Percentiles rank a stretch among this genome's conserved stretches.
Conservation (phyloP, 441 rosid genomes). For the Adansonia gregorii region DNA sequence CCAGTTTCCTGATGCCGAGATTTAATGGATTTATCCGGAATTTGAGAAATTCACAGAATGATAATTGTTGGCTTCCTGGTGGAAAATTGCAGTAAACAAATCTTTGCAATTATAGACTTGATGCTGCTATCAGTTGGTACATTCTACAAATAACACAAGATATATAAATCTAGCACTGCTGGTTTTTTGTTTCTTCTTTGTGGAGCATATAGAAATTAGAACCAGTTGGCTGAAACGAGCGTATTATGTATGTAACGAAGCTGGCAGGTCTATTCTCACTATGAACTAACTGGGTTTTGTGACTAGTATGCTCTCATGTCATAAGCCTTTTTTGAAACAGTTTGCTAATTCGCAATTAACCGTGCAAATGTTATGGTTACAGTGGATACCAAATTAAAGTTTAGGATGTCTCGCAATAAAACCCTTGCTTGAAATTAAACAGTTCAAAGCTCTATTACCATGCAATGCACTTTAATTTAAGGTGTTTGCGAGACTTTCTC, state of each 20-base stretch:
- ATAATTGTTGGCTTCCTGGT: neutral
- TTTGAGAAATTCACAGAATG: neutral
- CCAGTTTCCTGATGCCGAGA: neutral
- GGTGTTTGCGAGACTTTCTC: neutral
- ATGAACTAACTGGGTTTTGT: neutral
- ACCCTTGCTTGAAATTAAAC: conserved; percentile 14
- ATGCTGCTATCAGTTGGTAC: neutral
- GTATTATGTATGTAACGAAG: too few relatives aligned
- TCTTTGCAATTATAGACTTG: neutral
- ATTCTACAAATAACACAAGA: neutral
- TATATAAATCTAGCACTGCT: neutral
- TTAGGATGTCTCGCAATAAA: neutral
- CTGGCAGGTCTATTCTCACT: neutral
- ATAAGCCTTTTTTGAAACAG: neutral
- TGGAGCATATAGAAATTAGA: neutral
- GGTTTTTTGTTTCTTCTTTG: neutral
- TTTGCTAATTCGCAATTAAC: neutral
- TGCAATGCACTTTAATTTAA: neutral
- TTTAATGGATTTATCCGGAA: neutral
- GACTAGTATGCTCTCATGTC: neutral
- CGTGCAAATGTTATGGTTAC: neutral
- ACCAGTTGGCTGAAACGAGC: neutral
- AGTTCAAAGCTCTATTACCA: neutral
- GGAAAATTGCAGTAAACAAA: conserved; percentile 5
- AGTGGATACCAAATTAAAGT: conserved; percentile 11